Percentiles rank a stretch among this genome's conserved stretches.
Evolutionary conservation across 2,329 filamentous ascomycete species (phyloP).

Genomic region (Ramularia endophylla): DNA sequence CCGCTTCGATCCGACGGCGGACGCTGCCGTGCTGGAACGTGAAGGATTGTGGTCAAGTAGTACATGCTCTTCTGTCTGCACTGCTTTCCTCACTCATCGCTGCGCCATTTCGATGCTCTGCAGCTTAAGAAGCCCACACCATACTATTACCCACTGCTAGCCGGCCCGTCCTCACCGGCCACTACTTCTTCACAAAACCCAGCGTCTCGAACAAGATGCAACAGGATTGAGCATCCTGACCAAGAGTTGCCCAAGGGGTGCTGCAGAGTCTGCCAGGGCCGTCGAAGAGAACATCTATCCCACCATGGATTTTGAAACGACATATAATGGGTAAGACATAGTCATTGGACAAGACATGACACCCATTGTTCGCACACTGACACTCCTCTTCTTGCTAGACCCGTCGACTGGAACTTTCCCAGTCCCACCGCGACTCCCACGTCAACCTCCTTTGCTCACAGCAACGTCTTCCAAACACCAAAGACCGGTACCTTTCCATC

Average conservation of each 20-base stretch:
- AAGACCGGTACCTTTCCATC: conserved; percentile 37
- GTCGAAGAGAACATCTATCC: not conserved
- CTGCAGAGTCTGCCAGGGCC: conserved; percentile 11
- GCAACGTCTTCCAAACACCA: conserved; percentile 40
- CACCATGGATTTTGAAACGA: conserved; percentile 19
- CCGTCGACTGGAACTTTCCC: conserved; percentile 45
- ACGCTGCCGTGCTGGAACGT: conserved; percentile 3
- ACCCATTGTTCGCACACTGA: not conserved
- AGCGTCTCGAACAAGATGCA: conserved; percentile 3
- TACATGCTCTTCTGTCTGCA: conserved; percentile 1
- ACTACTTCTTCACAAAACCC: conserved; percentile 2
- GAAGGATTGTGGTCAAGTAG: conserved; percentile 7
- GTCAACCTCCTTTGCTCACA: conserved; percentile 31
- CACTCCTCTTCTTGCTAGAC: conserved; percentile 23
- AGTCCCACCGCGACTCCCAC: conserved; percentile 47
- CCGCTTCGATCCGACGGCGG: conserved; percentile 1
- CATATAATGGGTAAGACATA: conserved; percentile 17
- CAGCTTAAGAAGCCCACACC: not conserved
- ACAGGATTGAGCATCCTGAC: conserved; percentile 6
- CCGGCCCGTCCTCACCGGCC: conserved; percentile 9
- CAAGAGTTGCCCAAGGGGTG: conserved; percentile 9
- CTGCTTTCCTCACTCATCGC: not conserved
- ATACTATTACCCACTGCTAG: conserved; percentile 2
- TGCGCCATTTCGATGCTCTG: not conserved
- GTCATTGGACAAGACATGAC: too few relatives aligned